phyloP scores from a whole-genome alignment of 2,329 filamentous ascomycete genomes.

The Aaosphaeria arxii region DNA sequence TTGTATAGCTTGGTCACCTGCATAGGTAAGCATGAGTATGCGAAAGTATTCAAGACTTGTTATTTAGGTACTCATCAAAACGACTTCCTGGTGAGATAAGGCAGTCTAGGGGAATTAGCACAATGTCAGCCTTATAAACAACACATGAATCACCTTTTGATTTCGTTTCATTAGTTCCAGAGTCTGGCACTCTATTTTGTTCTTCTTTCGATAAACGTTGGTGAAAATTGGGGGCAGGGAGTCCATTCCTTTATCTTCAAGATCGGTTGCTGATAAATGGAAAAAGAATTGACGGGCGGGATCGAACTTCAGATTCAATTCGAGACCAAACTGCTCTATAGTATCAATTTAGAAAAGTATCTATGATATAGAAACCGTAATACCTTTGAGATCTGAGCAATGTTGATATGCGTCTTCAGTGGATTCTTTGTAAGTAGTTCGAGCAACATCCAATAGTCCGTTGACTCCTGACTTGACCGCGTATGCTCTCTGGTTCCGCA shows the following conservation, averaged over 20 bases:
- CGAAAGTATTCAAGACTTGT: background rate
- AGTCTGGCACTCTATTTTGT: constrained; percentile 83
- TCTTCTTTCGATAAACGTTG: constrained; percentile 70
- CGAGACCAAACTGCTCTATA: constrained; percentile 52
- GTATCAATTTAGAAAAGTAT: background rate
- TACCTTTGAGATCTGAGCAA: constrained; percentile 65
- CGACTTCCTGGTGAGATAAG: constrained; percentile 78
- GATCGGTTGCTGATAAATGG: constrained; percentile 59
- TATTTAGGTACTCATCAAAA: constrained; percentile 67
- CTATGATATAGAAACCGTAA: background rate
- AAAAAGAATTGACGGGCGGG: constrained; percentile 77
- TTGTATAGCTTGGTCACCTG: constrained; percentile 67
- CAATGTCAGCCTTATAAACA: background rate
- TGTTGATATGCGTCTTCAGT: constrained; percentile 74
- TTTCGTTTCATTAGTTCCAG: constrained; percentile 78
- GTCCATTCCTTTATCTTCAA: constrained; percentile 55
- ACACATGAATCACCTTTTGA: constrained; percentile 32
- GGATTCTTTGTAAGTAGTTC: constrained; percentile 85
- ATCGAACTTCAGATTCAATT: constrained; percentile 71
- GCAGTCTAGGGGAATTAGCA: constrained; percentile 51
- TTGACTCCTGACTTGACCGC: constrained; percentile 85
- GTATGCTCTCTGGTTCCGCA: constrained; percentile 86
- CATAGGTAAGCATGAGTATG: background rate
- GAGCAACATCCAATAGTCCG: constrained; percentile 81
- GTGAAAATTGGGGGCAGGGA: constrained; percentile 66